These are phyloP conservation scores for Carex myosuroides DNA, from an alignment of 176 grass and related monocot genomes.

Conservation along the genomic window DNA sequence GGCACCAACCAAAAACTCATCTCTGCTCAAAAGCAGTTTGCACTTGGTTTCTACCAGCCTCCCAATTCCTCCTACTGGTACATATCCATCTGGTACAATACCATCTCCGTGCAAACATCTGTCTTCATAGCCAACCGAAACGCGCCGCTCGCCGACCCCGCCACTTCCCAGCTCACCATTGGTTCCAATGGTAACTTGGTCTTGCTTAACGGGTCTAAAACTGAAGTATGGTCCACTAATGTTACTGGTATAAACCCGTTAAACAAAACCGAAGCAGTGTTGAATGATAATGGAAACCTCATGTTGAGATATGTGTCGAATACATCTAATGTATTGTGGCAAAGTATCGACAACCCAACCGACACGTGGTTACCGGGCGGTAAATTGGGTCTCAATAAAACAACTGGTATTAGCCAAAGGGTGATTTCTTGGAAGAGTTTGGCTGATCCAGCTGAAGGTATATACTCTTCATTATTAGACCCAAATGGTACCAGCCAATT, in stretches of 20 bases:
- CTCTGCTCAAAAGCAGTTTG: conserved; percentile 41
- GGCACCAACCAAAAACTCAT: conserved; percentile 41
- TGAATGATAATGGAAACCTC: conserved; percentile 57
- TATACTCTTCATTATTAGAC: conserved; percentile 55
- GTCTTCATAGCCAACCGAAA: conserved; percentile 55
- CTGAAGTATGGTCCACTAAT: conserved; percentile 49
- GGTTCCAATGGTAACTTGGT: conserved; percentile 55
- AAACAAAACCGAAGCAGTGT: conserved; percentile 39
- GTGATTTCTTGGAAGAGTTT: conserved; percentile 48
- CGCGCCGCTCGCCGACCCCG: conserved; percentile 32
- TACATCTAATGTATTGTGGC: conserved; percentile 51
- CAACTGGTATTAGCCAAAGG: conserved; percentile 37
- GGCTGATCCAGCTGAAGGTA: conserved; percentile 46
- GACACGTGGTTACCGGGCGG: conserved; percentile 59
- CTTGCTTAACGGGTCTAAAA: conserved; percentile 55
- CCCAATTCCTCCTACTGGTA: conserved; percentile 40
- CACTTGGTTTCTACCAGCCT: conserved; percentile 62
- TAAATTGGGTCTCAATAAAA: conserved; percentile 68
- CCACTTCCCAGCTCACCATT: conserved; percentile 39
- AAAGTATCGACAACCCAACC: conserved; percentile 66
- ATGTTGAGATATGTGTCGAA: conserved; percentile 43
- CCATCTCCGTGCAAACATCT: conserved; percentile 26
- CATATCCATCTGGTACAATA: conserved; percentile 92
- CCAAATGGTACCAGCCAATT: conserved; percentile 49
- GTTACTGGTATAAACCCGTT: conserved; percentile 22